Evolutionary conservation across 2,329 filamentous ascomycete genomes (phyloP), one percentile per base, ranked within the genome.

Genomic region (Chalara sp.): DNA sequence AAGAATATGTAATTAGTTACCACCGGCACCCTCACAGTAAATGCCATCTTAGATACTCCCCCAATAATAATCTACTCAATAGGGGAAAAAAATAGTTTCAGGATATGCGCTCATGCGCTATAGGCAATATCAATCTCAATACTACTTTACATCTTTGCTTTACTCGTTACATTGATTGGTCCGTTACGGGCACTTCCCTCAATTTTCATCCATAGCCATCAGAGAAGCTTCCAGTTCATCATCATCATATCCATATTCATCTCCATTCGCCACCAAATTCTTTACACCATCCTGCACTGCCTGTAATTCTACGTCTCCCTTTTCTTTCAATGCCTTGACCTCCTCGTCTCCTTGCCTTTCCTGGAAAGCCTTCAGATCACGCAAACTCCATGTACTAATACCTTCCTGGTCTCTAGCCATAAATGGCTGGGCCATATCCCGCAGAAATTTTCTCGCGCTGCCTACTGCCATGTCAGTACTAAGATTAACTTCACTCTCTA

Each of bases 391-490:
- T 7, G 88, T 95, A 62, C 88, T 93, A 63, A 96, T 88, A 0
- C 92, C 93, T 58, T 96, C 91, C 63, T 95, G 90, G 66, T 95
- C 85, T 58, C 80, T 84, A 0, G 83, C 74, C 43, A 81, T 81
- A 71, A 96, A 95, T 4, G 91, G 91, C 66, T 95, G 89, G 5
- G 89, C 91, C 89, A 99, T 99, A 30, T 83, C 84, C 54, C 87
- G 80, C 63, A 99, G 69, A 69, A 99, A 99, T 48, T 86, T 86
- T 70, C 95, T 90, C 8, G 93, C 92, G 44, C 81, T 84, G 50
- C 89, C 88, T 13, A 95, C 86, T 0, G 92, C 89, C 84, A 97
- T 96, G 64, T 99, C 93, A 0, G 93, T 96, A 63, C 88, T 95
- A 54, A 99, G 75, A 61, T 96, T 96, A 8, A 86, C 84, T 59